Evolutionary conservation across 768 basidiomycete genomes (phyloP).

Genomic region (Rhizopogon vulgaris): DNA sequence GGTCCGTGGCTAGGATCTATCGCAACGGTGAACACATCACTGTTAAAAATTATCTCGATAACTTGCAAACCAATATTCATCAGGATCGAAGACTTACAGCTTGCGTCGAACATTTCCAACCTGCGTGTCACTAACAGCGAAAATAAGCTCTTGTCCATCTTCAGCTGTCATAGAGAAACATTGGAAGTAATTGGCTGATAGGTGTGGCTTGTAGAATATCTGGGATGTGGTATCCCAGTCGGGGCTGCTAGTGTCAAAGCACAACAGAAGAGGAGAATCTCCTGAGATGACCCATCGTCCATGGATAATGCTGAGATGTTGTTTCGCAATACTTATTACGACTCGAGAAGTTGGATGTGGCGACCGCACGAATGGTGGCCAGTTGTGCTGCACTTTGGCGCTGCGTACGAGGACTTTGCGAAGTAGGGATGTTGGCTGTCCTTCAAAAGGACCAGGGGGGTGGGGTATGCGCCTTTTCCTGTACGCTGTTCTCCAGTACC

Average conservation of each 20-base stretch:
- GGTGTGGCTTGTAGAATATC: slow-evolving; percentile 4
- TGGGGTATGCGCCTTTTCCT: background rate
- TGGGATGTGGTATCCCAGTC: background rate
- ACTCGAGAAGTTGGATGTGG: background rate
- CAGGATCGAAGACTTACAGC: background rate
- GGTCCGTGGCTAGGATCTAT: background rate
- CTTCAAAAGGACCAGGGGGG: slow-evolving; percentile 5
- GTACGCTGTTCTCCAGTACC: slow-evolving; percentile 4
- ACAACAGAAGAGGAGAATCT: background rate
- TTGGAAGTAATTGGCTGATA: slow-evolving; percentile 3
- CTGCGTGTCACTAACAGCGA: slow-evolving; percentile 6
- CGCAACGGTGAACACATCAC: background rate
- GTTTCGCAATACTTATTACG: background rate
- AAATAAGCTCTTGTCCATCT: slow-evolving; percentile 2
- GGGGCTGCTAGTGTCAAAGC: slow-evolving; percentile 1
- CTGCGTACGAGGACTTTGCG: slow-evolving; percentile 1
- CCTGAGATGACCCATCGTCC: slow-evolving; percentile 7
- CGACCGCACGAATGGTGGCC: background rate
- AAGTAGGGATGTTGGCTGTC: background rate
- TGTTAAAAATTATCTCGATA: background rate
- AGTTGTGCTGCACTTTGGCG: slow-evolving; percentile 4
- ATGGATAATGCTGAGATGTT: background rate
- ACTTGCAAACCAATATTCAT: background rate
- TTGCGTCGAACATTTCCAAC: background rate
- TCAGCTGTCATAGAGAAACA: slow-evolving; percentile 1